These are phyloP conservation scores for Ustilago tritici DNA, from an alignment of 1,284 basidiomycete species.

Conservation along the genomic window DNA sequence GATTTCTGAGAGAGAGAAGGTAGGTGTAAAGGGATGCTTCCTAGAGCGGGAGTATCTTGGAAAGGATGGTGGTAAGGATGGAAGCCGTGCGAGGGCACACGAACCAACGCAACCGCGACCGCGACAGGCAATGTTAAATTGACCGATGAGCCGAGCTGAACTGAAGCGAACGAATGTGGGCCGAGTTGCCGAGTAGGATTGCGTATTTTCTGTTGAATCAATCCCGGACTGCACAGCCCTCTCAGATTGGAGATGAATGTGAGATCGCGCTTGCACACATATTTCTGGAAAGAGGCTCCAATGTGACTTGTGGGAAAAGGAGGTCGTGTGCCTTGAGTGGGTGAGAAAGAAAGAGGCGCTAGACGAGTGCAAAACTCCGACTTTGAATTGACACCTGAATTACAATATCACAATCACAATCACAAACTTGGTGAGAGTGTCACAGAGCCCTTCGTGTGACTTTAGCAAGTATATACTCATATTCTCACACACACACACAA, in stretches of 20 bases:
- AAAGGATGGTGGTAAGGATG: background rate
- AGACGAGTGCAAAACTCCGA: constrained; percentile 5
- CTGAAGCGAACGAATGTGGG: background rate
- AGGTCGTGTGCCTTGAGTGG: background rate
- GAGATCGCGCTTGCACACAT: background rate
- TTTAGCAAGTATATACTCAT: background rate
- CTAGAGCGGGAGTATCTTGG: background rate
- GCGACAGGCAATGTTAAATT: background rate
- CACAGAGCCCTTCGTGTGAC: background rate
- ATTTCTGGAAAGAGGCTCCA: background rate
- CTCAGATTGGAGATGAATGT: background rate
- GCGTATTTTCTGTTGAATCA: background rate
- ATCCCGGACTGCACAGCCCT: background rate
- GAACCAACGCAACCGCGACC: background rate
- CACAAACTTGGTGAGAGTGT: background rate
- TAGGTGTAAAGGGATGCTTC: background rate
- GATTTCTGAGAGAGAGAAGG: background rate
- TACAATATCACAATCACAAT: background rate
- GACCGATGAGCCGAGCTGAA: constrained; percentile 15
- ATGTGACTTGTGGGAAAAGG: constrained; percentile 5
- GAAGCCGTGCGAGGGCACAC: background rate
- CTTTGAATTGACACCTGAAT: constrained; percentile 13
- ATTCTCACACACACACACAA: background rate
- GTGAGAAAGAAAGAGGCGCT: background rate
- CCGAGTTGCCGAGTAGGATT: background rate